A percentile compares a stretch with the other conserved stretches of the same genome.
Conservation (phyloP, 306 rosid genomes). For the Castanopsis chinensis region DNA sequence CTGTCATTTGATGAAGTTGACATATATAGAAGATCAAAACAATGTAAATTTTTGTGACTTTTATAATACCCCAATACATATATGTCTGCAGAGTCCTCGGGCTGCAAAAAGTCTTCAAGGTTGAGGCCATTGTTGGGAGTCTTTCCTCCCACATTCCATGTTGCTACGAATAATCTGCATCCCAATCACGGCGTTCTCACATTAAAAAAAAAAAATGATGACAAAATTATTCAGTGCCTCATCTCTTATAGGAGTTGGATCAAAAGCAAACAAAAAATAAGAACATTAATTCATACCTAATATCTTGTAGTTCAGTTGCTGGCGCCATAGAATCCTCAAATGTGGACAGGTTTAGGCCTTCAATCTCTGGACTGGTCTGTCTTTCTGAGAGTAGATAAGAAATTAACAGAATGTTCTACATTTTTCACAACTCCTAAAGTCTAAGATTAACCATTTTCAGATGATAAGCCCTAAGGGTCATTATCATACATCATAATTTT, state of each 20-base stretch:
- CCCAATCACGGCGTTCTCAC: background rate
- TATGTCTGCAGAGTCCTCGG: constrained; percentile 75
- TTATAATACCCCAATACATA: constrained; percentile 73
- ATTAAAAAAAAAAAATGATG: background rate
- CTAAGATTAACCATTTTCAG: constrained; percentile 8
- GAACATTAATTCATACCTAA: constrained; percentile 43
- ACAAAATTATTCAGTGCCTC: no score
- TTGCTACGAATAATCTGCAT: constrained; percentile 74
- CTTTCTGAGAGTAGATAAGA: constrained; percentile 49
- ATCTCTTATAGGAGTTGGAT: background rate
- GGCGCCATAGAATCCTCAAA: constrained; percentile 53
- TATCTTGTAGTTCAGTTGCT: constrained; percentile 48
- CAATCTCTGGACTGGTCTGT: constrained; percentile 56
- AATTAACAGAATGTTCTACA: constrained; percentile 4
- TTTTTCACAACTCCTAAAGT: constrained; percentile 10
- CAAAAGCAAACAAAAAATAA: constrained; percentile 10
- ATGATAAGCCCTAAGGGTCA: constrained; percentile 31
- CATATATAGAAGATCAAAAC: background rate
- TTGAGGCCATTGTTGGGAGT: constrained; percentile 67
- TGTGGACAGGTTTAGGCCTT: constrained; percentile 68
- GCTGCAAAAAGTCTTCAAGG: constrained; percentile 85
- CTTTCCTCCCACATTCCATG: constrained; percentile 97
- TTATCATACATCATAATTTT: constrained; percentile 24
- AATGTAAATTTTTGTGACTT: background rate
- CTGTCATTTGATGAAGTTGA: background rate